Conservation (phyloP, 345 rosid species). For the Arabidopsis suecica region DNA sequence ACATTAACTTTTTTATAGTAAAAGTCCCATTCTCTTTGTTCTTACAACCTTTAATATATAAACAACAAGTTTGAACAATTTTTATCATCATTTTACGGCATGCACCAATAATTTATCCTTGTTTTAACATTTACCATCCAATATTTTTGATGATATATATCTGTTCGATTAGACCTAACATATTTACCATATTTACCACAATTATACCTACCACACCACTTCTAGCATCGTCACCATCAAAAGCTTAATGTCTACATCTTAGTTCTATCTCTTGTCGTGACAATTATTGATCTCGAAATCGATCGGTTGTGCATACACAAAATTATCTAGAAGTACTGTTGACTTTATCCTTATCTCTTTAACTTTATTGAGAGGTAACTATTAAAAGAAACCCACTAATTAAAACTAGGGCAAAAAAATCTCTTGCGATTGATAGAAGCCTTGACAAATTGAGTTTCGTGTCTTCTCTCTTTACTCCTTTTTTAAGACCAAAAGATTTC, state of each 20-base stretch:
- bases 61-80: neutral
- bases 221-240: slow-evolving; percentile 32
- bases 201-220: slow-evolving; percentile 30
- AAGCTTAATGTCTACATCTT: slow-evolving; percentile 37
- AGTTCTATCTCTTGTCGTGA: slow-evolving; percentile 38
- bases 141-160: slow-evolving; percentile 19
- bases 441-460: slow-evolving; percentile 32
- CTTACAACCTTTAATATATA: neutral
- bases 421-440: slow-evolving; percentile 37
- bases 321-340: slow-evolving; percentile 41
- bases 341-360: slow-evolving; percentile 40
- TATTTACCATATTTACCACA: slow-evolving; percentile 23
- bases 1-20: neutral
- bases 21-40: slow-evolving; percentile 3
- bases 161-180: slow-evolving; percentile 7
- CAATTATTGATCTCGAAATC: slow-evolving; percentile 39
- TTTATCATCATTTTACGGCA: slow-evolving; percentile 16
- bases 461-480: slow-evolving; percentile 31
- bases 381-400: slow-evolving; percentile 31
- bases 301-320: slow-evolving; percentile 29
- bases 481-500: slow-evolving; percentile 20
- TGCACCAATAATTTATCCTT: slow-evolving; percentile 1
- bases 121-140: neutral
- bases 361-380: slow-evolving; percentile 35
- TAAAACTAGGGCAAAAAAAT: slow-evolving; percentile 33